phyloP scores from a whole-genome alignment of 2,329 filamentous ascomycete species.

The Pleurostoma richardsiae region DNA sequence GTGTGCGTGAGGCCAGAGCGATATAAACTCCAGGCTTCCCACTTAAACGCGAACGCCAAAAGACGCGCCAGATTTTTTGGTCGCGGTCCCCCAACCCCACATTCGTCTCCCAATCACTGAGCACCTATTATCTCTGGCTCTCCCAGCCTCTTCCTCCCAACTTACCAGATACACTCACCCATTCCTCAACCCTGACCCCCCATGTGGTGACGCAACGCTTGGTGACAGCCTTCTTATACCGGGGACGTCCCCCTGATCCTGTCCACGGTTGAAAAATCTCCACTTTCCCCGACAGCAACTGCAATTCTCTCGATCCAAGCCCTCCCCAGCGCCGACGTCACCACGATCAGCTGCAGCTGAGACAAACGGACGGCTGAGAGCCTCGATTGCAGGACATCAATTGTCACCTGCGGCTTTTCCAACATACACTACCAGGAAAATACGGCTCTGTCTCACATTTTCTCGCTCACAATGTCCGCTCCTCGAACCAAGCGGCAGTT shows the following conservation, averaged over 20 bases:
- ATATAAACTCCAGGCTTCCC: neutral
- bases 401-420: neutral
- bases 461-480: conserved; percentile 35
- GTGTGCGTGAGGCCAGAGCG: too few relatives aligned
- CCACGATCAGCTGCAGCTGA: neutral
- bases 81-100: neutral
- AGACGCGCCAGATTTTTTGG: conserved; percentile 7
- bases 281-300: conserved; percentile 5
- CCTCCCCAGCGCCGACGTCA: neutral
- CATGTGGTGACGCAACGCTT: conserved; percentile 1
- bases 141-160: neutral
- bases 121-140: neutral
- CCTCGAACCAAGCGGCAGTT: conserved; percentile 58
- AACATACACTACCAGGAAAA: neutral
- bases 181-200: neutral
- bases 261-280: conserved; percentile 6
- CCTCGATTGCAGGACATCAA: neutral
- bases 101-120: neutral
- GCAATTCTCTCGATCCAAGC: neutral
- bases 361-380: conserved; percentile 3
- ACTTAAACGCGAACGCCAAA: conserved; percentile 8
- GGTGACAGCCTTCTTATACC: conserved; percentile 5
- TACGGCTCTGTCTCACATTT: neutral
- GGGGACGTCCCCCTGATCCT: neutral
- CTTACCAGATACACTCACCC: neutral